A percentile compares a stretch with the other conserved stretches of the same genome.
These are phyloP conservation scores for Hyaloperonospora brassicae DNA, from an alignment of 352 stramenopile species.

Conservation along the genomic window DNA sequence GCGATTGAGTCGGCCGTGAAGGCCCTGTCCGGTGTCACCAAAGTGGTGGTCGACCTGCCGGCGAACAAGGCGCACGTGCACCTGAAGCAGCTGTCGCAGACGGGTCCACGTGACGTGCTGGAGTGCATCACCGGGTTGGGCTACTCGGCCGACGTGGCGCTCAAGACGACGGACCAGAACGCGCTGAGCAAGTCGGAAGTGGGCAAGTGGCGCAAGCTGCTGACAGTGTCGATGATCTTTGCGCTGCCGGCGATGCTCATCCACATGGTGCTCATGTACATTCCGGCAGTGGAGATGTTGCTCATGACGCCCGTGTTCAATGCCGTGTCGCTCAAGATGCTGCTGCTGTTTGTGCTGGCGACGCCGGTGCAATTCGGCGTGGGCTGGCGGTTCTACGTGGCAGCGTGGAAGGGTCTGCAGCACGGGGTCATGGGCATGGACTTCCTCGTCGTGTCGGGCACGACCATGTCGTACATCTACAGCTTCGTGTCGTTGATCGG, in stretches of 20 bases:
- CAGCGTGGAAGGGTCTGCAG: constrained; percentile 70
- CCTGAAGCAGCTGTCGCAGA: constrained; percentile 69
- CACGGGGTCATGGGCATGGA: constrained; percentile 86
- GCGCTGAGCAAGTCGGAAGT: constrained; percentile 63
- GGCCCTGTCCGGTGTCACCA: constrained; percentile 57
- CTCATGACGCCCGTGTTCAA: constrained; percentile 75
- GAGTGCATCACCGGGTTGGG: constrained; percentile 58
- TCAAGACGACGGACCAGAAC: constrained; percentile 50
- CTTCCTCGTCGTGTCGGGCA: constrained; percentile 80
- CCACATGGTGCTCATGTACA: constrained; percentile 83
- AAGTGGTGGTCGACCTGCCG: constrained; percentile 54
- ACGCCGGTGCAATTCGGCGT: constrained; percentile 83
- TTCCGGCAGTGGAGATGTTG: constrained; percentile 47
- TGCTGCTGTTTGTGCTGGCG: constrained; percentile 78
- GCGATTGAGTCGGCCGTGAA: constrained; percentile 63
- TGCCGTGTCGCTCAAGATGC: constrained; percentile 59
- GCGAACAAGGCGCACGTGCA: constrained; percentile 70
- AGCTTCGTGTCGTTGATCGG: constrained; percentile 74
- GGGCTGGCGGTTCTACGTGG: constrained; percentile 71
- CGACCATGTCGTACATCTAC: constrained; percentile 82
- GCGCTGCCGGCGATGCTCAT: constrained; percentile 81
- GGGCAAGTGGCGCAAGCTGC: constrained; percentile 60
- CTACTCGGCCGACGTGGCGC: constrained; percentile 49
- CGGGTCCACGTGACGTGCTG: constrained; percentile 64
- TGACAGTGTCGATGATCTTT: constrained; percentile 75